phyloP scores from a whole-genome alignment of 2,329 filamentous ascomycete species.

The Diplodia sapinea region DNA sequence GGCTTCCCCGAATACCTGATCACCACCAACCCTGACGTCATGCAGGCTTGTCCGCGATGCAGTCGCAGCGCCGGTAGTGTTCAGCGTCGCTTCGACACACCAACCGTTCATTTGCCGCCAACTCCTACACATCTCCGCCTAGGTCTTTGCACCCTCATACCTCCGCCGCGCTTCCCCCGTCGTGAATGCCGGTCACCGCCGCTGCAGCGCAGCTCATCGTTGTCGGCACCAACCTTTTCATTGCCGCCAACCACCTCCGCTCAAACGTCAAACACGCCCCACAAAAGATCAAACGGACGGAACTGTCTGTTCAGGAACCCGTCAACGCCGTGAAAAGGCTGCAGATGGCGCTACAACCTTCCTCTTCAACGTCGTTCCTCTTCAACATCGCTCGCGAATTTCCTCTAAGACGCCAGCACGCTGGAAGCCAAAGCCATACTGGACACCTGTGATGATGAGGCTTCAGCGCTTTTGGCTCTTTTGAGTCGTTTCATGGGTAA shows the following conservation, averaged over 20 bases:
- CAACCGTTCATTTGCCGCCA: not conserved
- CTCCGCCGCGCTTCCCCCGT: too few species aligned
- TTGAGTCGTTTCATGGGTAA: not conserved
- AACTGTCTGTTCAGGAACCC: not conserved
- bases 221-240: not conserved
- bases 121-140: not conserved
- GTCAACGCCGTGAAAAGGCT: not conserved
- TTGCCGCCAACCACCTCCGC: not conserved
- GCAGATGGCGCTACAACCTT: not conserved
- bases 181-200: not conserved
- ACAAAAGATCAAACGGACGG: not conserved
- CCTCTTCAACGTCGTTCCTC: not conserved
- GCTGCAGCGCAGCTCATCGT: not conserved
- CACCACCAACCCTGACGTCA: too few species aligned
- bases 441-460: not conserved
- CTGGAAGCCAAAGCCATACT: not conserved
- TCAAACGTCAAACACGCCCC: not conserved
- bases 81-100: too few species aligned
- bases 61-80: too few species aligned
- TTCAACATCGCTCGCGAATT: not conserved
- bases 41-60: too few species aligned
- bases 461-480: not conserved
- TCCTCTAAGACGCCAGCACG: not conserved
- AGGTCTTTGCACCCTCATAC: too few species aligned
- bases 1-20: too few species aligned